Percentiles rank a stretch among this genome's conserved stretches.
Evolutionary conservation across 176 grass and related monocot genomes (phyloP).

Genomic region (Zea luxurians): DNA sequence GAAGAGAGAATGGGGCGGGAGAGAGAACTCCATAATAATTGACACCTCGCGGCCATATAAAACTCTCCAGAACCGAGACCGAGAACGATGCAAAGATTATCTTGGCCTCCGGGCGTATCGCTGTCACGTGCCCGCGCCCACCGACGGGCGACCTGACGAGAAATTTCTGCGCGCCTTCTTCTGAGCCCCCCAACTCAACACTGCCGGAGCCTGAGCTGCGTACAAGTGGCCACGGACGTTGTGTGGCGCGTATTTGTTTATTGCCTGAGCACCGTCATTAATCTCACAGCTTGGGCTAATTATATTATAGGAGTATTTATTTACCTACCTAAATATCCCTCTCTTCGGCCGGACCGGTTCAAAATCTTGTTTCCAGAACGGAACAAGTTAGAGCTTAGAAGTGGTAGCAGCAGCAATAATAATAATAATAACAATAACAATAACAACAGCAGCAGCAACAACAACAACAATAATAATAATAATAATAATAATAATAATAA

Average conservation of each 20-base stretch:
- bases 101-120: slow-evolving; percentile 49
- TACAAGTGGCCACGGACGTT: slow-evolving; percentile 46
- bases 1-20: background rate
- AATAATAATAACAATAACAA: too few relatives aligned
- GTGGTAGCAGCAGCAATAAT: too few relatives aligned
- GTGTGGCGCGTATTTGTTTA: slow-evolving; percentile 32
- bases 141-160: slow-evolving; percentile 45
- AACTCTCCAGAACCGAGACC: slow-evolving; percentile 24
- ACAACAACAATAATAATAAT: too few relatives aligned
- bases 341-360: background rate
- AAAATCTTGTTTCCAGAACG: background rate
- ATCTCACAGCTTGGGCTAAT: slow-evolving; percentile 44
- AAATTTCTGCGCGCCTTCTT: slow-evolving; percentile 51
- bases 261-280: slow-evolving; percentile 30
- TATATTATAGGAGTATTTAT: too few relatives aligned
- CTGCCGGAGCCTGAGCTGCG: background rate
- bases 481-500: background rate
- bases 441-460: too few relatives aligned
- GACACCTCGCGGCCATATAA: slow-evolving; percentile 34
- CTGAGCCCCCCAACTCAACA: background rate
- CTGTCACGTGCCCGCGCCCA: slow-evolving; percentile 60
- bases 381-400: too few relatives aligned
- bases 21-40: slow-evolving; percentile 25
- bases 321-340: too few relatives aligned
- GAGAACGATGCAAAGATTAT: slow-evolving; percentile 50